Percentiles rank a stretch among this genome's conserved stretches.
Evolutionary conservation across 1,284 basidiomycete species (phyloP).

Genomic region (Leccinum fallax): DNA sequence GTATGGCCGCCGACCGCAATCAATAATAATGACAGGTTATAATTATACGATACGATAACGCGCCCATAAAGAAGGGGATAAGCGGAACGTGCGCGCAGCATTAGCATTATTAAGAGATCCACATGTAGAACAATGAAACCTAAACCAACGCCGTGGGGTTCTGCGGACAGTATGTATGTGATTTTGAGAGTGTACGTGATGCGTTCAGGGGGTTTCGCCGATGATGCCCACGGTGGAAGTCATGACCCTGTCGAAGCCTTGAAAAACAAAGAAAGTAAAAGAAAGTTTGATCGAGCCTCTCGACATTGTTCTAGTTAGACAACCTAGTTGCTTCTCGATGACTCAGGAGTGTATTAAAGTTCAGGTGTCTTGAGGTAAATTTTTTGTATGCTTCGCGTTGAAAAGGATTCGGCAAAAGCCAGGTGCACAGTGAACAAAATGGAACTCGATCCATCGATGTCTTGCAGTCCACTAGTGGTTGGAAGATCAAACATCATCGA

Average conservation of each 20-base stretch:
- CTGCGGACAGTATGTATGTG: slow-evolving; percentile 52
- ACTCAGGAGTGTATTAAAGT: slow-evolving; percentile 65
- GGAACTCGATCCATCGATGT: slow-evolving; percentile 58
- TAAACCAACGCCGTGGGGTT: slow-evolving; percentile 62
- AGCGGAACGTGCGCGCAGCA: slow-evolving; percentile 48
- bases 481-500: slow-evolving; percentile 47
- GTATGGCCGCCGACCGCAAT: slow-evolving; percentile 41
- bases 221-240: slow-evolving; percentile 52
- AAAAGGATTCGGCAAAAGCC: slow-evolving; percentile 64
- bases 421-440: slow-evolving; percentile 59
- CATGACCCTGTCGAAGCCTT: slow-evolving; percentile 47
- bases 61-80: slow-evolving; percentile 9
- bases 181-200: slow-evolving; percentile 51
- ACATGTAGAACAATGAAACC: slow-evolving; percentile 61
- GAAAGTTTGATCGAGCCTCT: slow-evolving; percentile 57
- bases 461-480: slow-evolving; percentile 62
- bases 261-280: slow-evolving; percentile 37
- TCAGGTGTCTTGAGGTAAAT: slow-evolving; percentile 68
- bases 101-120: slow-evolving; percentile 56
- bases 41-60: slow-evolving; percentile 5
- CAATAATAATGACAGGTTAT: slow-evolving; percentile 24
- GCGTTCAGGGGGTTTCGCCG: slow-evolving; percentile 57
- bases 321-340: slow-evolving; percentile 50
- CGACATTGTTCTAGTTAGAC: slow-evolving; percentile 51
- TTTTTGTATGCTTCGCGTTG: slow-evolving; percentile 55